Evolutionary conservation across 306 rosid genomes (phyloP).

Genomic region (Ormosia semicastrata): DNA sequence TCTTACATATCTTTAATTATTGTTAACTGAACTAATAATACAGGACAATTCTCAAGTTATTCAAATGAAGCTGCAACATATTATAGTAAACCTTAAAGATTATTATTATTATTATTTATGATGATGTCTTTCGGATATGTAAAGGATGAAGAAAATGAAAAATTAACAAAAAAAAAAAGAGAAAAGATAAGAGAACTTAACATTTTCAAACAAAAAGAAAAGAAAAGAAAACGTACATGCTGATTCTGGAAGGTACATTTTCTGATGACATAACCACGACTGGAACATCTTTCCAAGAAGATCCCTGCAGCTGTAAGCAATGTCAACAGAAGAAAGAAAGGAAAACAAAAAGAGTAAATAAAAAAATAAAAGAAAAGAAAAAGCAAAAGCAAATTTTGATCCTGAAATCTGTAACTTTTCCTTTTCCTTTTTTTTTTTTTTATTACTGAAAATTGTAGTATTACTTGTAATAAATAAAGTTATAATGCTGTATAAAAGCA

Average conservation of each 20-base stretch:
- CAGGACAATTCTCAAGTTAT: background rate
- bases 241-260: constrained; percentile 88
- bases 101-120: too few species aligned
- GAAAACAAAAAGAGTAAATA: background rate
- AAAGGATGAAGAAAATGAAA: too few species aligned
- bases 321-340: constrained; percentile 23
- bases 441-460: constrained; percentile 2
- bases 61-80: background rate
- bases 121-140: background rate
- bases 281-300: constrained; percentile 93
- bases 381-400: constrained; percentile 28
- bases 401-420: constrained; percentile 27
- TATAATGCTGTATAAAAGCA: background rate
- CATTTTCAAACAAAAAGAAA: background rate
- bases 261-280: constrained; percentile 98
- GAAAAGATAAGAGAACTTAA: background rate
- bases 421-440: constrained; percentile 12
- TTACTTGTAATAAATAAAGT: background rate
- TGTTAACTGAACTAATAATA: too few species aligned
- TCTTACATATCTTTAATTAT: too few species aligned
- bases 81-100: background rate
- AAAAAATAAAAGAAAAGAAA: background rate
- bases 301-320: constrained; percentile 62
- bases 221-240: constrained; percentile 49
- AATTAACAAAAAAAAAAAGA: background rate